phyloP scores from a whole-genome alignment of 148 eudicot species.

The Camellia sinensis region DNA sequence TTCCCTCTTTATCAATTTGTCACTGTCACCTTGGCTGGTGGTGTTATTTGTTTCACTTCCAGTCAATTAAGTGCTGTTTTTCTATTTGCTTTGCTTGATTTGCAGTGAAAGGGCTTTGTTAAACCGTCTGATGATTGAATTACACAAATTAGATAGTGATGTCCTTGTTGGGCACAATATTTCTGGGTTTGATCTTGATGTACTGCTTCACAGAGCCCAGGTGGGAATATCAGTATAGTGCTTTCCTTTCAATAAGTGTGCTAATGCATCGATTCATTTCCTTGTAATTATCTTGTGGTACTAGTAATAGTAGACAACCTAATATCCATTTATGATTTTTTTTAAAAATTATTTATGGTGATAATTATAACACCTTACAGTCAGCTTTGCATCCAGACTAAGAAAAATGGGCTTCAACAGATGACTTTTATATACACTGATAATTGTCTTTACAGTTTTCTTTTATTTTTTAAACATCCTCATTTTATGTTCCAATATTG shows the following conservation, averaged over 20 bases:
- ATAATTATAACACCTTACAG: not conserved
- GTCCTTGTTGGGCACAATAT: slow-evolving; percentile 96
- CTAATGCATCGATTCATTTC: not conserved
- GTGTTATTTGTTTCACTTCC: not conserved
- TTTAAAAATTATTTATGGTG: not conserved
- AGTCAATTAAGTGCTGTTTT: not conserved
- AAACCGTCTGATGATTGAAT: slow-evolving; percentile 75
- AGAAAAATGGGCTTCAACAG: not conserved
- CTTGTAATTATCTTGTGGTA: not conserved
- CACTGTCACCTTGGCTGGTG: slow-evolving; percentile 4
- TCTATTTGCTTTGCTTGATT: slow-evolving; percentile 8
- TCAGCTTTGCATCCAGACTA: not conserved
- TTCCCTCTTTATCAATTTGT: not conserved
- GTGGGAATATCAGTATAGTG: slow-evolving; percentile 30
- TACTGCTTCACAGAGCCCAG: slow-evolving; percentile 91
- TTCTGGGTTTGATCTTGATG: slow-evolving; percentile 96
- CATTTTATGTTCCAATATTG: not conserved
- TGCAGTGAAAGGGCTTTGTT: slow-evolving; percentile 92
- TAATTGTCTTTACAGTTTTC: not conserved
- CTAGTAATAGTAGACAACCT: not conserved
- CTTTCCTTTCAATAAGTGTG: not conserved
- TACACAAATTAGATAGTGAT: slow-evolving; percentile 90
- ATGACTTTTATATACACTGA: not conserved
- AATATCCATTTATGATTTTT: not conserved
- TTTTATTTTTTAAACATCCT: not conserved